Conservation (phyloP, 177 flowering plant genomes). For the Tripterygium wilfordii region DNA sequence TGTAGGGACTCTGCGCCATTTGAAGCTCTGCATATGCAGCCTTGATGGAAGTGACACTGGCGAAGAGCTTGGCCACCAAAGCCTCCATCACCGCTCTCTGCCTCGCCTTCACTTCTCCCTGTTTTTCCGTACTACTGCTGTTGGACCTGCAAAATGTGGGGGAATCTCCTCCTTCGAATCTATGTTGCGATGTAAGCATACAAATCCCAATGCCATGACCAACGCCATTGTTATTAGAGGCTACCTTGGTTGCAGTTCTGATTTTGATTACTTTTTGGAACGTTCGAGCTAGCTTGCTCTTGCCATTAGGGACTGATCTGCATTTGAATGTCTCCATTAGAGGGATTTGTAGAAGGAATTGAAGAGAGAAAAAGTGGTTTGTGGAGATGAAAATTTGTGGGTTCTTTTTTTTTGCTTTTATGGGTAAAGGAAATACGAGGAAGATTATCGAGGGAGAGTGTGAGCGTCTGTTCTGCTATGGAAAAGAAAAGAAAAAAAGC, state of each 20-base stretch:
- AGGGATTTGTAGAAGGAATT: too few relatives aligned
- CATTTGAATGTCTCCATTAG: conserved; percentile 47
- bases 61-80: conserved; percentile 70
- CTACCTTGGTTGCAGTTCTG: conserved; percentile 22
- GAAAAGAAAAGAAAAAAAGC: too few relatives aligned
- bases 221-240: conserved; percentile 25
- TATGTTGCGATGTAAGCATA: conserved; percentile 25
- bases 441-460: too few relatives aligned
- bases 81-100: conserved; percentile 59
- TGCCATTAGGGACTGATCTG: conserved; percentile 13
- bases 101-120: conserved; percentile 7
- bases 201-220: conserved; percentile 35
- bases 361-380: too few relatives aligned
- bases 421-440: too few relatives aligned
- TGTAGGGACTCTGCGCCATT: conserved; percentile 77
- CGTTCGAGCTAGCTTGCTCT: conserved; percentile 36
- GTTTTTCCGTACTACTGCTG: too few relatives aligned
- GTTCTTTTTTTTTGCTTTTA: too few relatives aligned
- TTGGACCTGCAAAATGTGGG: conserved; percentile 3
- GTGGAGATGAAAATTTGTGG: too few relatives aligned
- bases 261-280: conserved; percentile 48
- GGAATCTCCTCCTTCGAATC: conserved; percentile 4
- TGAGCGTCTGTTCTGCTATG: too few relatives aligned
- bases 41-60: conserved; percentile 65
- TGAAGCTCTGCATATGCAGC: conserved; percentile 97